These are phyloP conservation scores for Fulvia fulva DNA, from an alignment of 2,329 filamentous ascomycete genomes.

Conservation along the genomic window DNA sequence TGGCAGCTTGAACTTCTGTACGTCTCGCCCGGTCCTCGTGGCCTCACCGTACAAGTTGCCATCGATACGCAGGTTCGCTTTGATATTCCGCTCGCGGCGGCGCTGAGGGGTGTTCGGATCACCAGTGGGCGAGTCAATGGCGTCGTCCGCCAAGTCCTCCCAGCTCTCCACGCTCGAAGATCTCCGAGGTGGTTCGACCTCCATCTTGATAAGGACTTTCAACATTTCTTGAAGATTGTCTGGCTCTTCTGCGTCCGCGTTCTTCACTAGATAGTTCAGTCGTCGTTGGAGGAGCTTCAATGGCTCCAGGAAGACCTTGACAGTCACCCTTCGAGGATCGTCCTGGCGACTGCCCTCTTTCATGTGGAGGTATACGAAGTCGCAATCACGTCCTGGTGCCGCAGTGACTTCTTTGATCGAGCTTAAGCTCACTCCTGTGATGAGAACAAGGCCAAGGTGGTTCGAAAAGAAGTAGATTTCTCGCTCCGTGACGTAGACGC, in stretches of 20 bases:
- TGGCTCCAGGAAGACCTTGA: constrained; percentile 92
- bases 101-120: constrained; percentile 36
- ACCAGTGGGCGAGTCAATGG: constrained; percentile 42
- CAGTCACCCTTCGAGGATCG: constrained; percentile 69
- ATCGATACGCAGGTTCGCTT: constrained; percentile 58
- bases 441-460: constrained; percentile 83
- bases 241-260: constrained; percentile 68
- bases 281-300: constrained; percentile 76
- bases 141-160: constrained; percentile 64
- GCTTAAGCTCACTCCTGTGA: constrained; percentile 70
- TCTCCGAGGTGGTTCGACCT: constrained; percentile 55
- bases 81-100: constrained; percentile 48
- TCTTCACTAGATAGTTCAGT: constrained; percentile 79
- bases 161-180: constrained; percentile 82
- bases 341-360: constrained; percentile 57
- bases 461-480: constrained; percentile 97
- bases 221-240: constrained; percentile 67
- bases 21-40: constrained; percentile 41
- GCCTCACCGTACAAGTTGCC: constrained; percentile 53
- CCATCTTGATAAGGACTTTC: constrained; percentile 68
- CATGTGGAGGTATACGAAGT: constrained; percentile 84
- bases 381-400: constrained; percentile 83
- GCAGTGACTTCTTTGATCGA: constrained; percentile 85
- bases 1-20: constrained; percentile 76
- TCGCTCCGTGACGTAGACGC: constrained; percentile 81